These are phyloP conservation scores for Tranzscheliella williamsii DNA, from an alignment of 1,284 basidiomycete species.

Conservation along the genomic window DNA sequence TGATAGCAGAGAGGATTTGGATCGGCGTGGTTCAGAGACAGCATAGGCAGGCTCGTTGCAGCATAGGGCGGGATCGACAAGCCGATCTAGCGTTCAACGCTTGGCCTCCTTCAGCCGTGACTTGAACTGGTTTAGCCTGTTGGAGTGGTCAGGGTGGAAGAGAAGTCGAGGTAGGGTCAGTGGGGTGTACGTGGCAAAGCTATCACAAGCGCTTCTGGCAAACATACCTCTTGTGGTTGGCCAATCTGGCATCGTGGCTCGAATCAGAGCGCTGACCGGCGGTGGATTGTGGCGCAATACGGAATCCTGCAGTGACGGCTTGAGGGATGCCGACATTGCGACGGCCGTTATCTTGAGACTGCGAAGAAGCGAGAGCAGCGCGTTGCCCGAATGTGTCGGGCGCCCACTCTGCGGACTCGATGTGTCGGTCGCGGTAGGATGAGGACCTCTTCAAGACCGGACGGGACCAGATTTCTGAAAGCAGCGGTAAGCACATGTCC, in stretches of 20 bases:
- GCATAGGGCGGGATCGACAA: too few species aligned
- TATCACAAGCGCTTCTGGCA: neutral
- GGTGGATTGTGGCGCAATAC: slow-evolving; percentile 39
- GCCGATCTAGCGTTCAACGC: too few species aligned
- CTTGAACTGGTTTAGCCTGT: slow-evolving; percentile 50
- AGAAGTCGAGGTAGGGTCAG: neutral
- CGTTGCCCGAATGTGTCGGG: slow-evolving; percentile 35
- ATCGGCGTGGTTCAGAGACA: too few species aligned
- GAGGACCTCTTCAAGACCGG: slow-evolving; percentile 56
- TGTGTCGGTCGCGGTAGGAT: slow-evolving; percentile 55
- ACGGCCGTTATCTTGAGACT: slow-evolving; percentile 13
- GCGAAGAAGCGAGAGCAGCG: neutral
- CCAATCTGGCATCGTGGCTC: slow-evolving; percentile 44
- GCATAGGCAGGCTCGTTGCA: too few species aligned
- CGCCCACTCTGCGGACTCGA: slow-evolving; percentile 47
- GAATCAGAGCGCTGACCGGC: slow-evolving; percentile 38
- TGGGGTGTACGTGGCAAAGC: too few species aligned
- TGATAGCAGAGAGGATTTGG: too few species aligned
- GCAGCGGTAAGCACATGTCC: neutral
- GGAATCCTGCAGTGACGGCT: slow-evolving; percentile 47
- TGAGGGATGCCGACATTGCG: slow-evolving; percentile 50
- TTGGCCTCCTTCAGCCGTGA: slow-evolving; percentile 46
- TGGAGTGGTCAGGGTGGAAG: neutral
- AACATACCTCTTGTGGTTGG: slow-evolving; percentile 40
- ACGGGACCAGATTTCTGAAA: slow-evolving; percentile 56